These are phyloP conservation scores for Kodamaea alishanica DNA, from an alignment of 1,139 yeast species.

Conservation along the genomic window DNA sequence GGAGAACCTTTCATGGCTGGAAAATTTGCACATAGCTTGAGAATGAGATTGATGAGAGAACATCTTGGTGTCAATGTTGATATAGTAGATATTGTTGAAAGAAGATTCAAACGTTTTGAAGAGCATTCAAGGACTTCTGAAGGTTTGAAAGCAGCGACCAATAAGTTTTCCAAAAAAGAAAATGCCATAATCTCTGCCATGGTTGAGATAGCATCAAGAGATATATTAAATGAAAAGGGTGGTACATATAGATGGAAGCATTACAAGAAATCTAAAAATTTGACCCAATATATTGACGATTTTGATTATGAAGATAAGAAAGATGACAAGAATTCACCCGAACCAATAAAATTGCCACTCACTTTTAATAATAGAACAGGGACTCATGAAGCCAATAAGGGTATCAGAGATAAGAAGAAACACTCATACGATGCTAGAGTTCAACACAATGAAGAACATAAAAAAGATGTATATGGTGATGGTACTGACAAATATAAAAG, in stretches of 20 bases:
- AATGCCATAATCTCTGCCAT: constrained; percentile 51
- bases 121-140: constrained; percentile 45
- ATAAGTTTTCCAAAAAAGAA: constrained; percentile 32
- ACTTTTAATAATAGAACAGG: constrained; percentile 90
- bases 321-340: constrained; percentile 25
- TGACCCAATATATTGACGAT: constrained; percentile 15
- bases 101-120: constrained; percentile 63
- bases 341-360: constrained; percentile 45
- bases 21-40: constrained; percentile 81
- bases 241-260: constrained; percentile 51
- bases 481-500: constrained; percentile 63
- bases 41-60: constrained; percentile 93
- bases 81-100: constrained; percentile 76
- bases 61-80: constrained; percentile 94
- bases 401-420: constrained; percentile 79
- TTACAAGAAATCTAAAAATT: constrained; percentile 22
- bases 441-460: constrained; percentile 60
- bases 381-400: constrained; percentile 64
- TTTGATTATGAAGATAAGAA: constrained; percentile 27
- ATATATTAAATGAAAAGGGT: constrained; percentile 45
- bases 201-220: constrained; percentile 72
- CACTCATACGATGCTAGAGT: constrained; percentile 80
- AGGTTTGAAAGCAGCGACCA: constrained; percentile 46
- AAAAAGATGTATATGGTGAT: constrained; percentile 69
- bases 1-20: constrained; percentile 80